Base-by-base conservation (phyloP, 106 monocot genomes). In the Dioscorea zingiberensis region DNA sequence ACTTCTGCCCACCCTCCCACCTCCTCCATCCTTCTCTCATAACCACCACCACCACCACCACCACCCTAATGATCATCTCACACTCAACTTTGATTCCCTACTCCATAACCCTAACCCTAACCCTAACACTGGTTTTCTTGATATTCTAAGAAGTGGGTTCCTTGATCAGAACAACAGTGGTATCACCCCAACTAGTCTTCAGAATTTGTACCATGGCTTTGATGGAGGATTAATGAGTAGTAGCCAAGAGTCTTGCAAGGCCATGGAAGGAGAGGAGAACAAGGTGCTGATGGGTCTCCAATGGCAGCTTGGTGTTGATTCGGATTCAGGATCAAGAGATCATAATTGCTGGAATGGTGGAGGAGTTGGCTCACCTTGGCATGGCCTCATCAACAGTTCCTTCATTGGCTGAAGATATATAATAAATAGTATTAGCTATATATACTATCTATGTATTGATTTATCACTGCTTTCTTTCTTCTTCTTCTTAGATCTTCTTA, bases 11-110 rank as follows among this genome's bases (percentile, higher is more conserved):
- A 8, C 23, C 14, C 54, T 26, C 54, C 21, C 26, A 26, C 3
- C 74, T 74, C 62, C 66, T 44, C 61, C 61, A 46, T 32, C 67
- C 17, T 25, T 81, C 47, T 45, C 63, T 0, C 83, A 76, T 65
- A 79, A 82, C 44, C 80, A 60, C 44, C 73, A 25, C 51, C 66
- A 82, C 27, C 76, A 75, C 55, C 74, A 0, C 63, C 61, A 46
- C 73, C 74, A 54, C 80, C 80, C 21, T 71, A 63, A 21, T 46
- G 55, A 32, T 19, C 26, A 45, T 56, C 48, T n/a, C 7, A 7
- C 46, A 47, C 9, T 7, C 46, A 47, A 47, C 46, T 47, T 7
- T 7, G 46, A 47, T 47, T n/a, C n/a, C n/a, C n/a, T 47, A 47
- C 10, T 2, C 22, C 44, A 46, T 24, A 32, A 66, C 54, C 32